Conservation (phyloP, 805 yeast genomes). For the Suhomyces sp. region DNA sequence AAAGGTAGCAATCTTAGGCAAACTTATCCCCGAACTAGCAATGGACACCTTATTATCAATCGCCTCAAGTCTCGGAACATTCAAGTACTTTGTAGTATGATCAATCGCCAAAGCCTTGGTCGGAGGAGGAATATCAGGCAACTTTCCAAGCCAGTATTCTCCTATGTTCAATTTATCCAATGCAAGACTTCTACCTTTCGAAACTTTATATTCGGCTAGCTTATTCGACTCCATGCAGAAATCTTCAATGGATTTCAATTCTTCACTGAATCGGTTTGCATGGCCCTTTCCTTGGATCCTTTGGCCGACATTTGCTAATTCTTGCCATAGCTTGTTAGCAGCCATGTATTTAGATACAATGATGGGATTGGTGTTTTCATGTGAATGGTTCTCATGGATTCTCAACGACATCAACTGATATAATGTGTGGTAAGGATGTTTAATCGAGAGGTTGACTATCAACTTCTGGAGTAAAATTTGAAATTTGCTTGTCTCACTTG, state of each 20-base stretch:
- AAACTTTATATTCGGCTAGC: slow-evolving; percentile 47
- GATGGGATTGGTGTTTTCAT: slow-evolving; percentile 23
- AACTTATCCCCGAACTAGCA: slow-evolving; percentile 82
- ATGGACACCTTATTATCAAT: slow-evolving; percentile 49
- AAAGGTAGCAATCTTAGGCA: slow-evolving; percentile 74
- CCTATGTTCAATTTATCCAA: slow-evolving; percentile 41
- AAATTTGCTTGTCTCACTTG: slow-evolving; percentile 47
- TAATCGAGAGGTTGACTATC: slow-evolving; percentile 44
- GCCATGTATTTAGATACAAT: slow-evolving; percentile 48
- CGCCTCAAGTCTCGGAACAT: slow-evolving; percentile 44
- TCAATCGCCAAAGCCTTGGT: slow-evolving; percentile 48
- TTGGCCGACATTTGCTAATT: slow-evolving; percentile 25
- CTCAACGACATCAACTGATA: slow-evolving; percentile 59
- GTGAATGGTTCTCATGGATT: slow-evolving; percentile 37
- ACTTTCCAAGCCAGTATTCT: slow-evolving; percentile 38
- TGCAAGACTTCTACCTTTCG: slow-evolving; percentile 29
- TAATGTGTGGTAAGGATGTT: slow-evolving; percentile 72
- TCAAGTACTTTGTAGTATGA: slow-evolving; percentile 40
- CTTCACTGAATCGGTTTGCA: not conserved
- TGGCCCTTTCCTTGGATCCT: not conserved
- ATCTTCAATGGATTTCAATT: slow-evolving; percentile 42
- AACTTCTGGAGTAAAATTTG: slow-evolving; percentile 52
- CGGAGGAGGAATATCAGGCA: slow-evolving; percentile 67
- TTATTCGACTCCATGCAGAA: slow-evolving; percentile 51
- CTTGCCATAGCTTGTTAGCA: slow-evolving; percentile 48